Conservation (phyloP, 2,329 filamentous ascomycete genomes). For the Diaporthe destruens region DNA sequence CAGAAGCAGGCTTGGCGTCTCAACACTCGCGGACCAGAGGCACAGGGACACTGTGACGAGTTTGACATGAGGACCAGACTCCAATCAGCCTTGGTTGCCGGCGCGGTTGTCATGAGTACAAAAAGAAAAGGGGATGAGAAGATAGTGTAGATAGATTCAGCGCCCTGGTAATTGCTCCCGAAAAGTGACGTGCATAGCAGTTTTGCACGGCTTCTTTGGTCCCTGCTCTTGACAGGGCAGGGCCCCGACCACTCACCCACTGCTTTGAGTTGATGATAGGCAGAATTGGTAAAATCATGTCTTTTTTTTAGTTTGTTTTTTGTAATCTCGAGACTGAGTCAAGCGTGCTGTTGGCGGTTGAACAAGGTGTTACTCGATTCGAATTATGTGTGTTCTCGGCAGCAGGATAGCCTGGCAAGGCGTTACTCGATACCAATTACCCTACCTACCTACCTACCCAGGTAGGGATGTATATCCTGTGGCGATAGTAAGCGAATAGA, state of each 20-base stretch:
- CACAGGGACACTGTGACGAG: not conserved
- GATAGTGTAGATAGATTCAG: not conserved
- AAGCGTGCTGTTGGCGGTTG: not conserved
- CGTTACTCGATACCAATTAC: not conserved
- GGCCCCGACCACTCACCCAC: too few species aligned
- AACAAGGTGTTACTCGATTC: not conserved
- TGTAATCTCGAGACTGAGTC: not conserved
- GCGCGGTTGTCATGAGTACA: constrained; percentile 1
- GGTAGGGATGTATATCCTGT: not conserved
- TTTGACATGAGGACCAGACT: not conserved
- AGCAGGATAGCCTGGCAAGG: not conserved
- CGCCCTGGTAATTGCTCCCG: not conserved
- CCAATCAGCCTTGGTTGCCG: not conserved
- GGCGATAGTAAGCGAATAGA: not conserved
- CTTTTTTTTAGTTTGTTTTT: constrained; percentile 22
- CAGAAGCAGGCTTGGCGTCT: not conserved
- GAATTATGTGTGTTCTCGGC: not conserved
- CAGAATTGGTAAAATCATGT: constrained; percentile 35
- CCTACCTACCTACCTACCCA: too few species aligned
- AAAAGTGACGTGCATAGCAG: constrained; percentile 9
- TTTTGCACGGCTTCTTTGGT: not conserved
- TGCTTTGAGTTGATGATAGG: constrained; percentile 13
- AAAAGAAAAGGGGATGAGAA: not conserved
- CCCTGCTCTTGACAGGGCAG: not conserved
- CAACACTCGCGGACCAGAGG: not conserved